These are phyloP conservation scores for Aspergillus ruber DNA, from an alignment of 2,329 filamentous ascomycete species.

Conservation along the genomic window DNA sequence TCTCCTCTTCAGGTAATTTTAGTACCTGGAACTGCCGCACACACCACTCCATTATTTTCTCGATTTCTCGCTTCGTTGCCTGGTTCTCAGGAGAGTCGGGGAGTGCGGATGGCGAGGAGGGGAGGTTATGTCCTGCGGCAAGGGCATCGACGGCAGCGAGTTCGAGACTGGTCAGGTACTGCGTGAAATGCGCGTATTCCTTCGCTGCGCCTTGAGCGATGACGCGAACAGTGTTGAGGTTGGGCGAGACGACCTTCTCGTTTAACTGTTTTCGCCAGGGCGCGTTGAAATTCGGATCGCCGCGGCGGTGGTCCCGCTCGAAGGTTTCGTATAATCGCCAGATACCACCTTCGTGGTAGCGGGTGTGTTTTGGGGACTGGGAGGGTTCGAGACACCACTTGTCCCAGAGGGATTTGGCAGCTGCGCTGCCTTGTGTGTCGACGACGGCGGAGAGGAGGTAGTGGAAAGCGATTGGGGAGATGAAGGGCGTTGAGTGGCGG, in stretches of 20 bases:
- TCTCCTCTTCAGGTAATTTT: slow-evolving; percentile 21
- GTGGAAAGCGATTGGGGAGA: slow-evolving; percentile 44
- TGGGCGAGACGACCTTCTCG: slow-evolving; percentile 25
- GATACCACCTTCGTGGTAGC: slow-evolving; percentile 22
- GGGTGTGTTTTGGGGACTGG: slow-evolving; percentile 11
- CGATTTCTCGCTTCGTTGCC: too few species aligned
- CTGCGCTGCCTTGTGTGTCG: slow-evolving; percentile 41
- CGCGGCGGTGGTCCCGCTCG: slow-evolving; percentile 15
- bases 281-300: slow-evolving; percentile 21
- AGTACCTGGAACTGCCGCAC: slow-evolving; percentile 24
- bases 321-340: slow-evolving; percentile 16
- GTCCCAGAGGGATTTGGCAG: slow-evolving; percentile 44
- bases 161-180: too few species aligned
- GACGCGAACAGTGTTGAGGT: slow-evolving; percentile 31
- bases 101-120: too few species aligned
- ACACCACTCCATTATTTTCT: slow-evolving; percentile 27
- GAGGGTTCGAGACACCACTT: slow-evolving; percentile 39
- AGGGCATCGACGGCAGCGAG: too few species aligned
- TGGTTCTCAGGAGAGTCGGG: too few species aligned
- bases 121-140: too few species aligned
- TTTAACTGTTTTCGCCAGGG: slow-evolving; percentile 17
- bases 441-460: slow-evolving; percentile 50
- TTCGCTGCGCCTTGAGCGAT: slow-evolving; percentile 28
- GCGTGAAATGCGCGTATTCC: slow-evolving; percentile 16
- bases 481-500: slow-evolving; percentile 17